Conservation (phyloP, 1,284 basidiomycete species). For the Fistulina hepatica region DNA sequence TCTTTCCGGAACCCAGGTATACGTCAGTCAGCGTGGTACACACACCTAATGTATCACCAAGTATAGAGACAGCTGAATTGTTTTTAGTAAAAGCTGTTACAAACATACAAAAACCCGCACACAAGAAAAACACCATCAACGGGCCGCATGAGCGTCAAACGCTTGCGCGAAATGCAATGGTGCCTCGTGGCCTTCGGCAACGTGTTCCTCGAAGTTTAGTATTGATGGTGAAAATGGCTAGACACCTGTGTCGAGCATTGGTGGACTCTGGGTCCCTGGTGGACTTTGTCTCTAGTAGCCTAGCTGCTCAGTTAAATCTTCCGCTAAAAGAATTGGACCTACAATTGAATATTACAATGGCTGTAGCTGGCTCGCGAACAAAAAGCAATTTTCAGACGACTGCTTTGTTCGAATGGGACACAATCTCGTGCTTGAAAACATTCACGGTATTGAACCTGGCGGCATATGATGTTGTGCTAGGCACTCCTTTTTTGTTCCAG, state of each 20-base stretch:
- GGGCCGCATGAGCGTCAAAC: too few species aligned
- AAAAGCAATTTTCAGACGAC: not conserved
- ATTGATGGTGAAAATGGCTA: too few species aligned
- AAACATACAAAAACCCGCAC: too few species aligned
- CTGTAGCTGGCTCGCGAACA: not conserved
- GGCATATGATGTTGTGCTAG: conserved; percentile 19
- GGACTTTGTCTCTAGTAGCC: not conserved
- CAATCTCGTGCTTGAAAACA: not conserved
- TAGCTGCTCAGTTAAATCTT: not conserved
- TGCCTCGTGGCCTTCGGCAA: too few species aligned
- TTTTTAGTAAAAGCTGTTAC: too few species aligned
- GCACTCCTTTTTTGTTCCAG: conserved; percentile 20
- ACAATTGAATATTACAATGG: not conserved
- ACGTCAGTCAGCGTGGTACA: too few species aligned
- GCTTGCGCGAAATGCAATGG: too few species aligned
- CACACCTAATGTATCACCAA: too few species aligned
- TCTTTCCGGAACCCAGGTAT: too few species aligned
- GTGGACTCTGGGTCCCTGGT: not conserved
- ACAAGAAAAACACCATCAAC: too few species aligned
- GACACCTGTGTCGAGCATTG: not conserved
- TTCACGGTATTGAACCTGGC: conserved; percentile 19
- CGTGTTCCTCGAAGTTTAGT: too few species aligned
- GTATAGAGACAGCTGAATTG: too few species aligned
- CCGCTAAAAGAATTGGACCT: not conserved
- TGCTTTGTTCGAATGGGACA: not conserved